Base-by-base conservation (phyloP, 169 alveolate genomes). In the Prorocentrum cordatum region DNA sequence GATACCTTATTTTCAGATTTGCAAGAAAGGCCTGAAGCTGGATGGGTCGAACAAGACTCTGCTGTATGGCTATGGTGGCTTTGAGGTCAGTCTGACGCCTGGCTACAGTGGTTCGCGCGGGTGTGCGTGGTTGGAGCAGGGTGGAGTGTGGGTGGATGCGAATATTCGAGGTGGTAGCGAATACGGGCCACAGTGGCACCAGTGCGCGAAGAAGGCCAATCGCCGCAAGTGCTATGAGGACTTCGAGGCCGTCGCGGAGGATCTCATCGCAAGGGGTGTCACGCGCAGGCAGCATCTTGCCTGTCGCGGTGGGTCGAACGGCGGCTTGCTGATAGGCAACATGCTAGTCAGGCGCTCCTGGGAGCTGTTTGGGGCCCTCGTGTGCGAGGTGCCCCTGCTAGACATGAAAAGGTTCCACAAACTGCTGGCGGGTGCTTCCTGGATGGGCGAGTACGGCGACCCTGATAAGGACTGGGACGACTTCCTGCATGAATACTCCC, bases 361-460 rank as follows among this genome's bases (percentile, higher is more conserved):
- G 31, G 89, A 80, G 39, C 77, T 61, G 20, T n/a, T 80, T 24
- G 77, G 77, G 0, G 89, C 89, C 7, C 47, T 80, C n/a, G 79
- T 61, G 2, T 80, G 89, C 38, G 64, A 62, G 33, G 89, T 80
- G 66, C 89, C 89, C 14, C 33, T 80, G 64, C 89, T 80, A 32
- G 38, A 75, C 80, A 68, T 59, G 73, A 66, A 59, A 64, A 54
- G 91, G 26, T 83, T 33, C 42, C 54, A 67, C 62, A 42, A 45
- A n/a, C 83, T 83, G 24, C 64, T 83, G 27, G 91, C 91, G 20
- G n/a, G n/a, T 1, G 91, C 91, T 4, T 47, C 75, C 45, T 83
- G 91, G 91, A 83, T 83, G 91, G 91, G 72, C 3, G 91, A 83
- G 59, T 83, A 83, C 27, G 91, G 83, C 59, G 12, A 18, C 75